Evolutionary conservation across 2,329 filamentous ascomycete species (phyloP), one percentile per base, ranked within the genome.

Genomic region (Talaromyces marneffei): DNA sequence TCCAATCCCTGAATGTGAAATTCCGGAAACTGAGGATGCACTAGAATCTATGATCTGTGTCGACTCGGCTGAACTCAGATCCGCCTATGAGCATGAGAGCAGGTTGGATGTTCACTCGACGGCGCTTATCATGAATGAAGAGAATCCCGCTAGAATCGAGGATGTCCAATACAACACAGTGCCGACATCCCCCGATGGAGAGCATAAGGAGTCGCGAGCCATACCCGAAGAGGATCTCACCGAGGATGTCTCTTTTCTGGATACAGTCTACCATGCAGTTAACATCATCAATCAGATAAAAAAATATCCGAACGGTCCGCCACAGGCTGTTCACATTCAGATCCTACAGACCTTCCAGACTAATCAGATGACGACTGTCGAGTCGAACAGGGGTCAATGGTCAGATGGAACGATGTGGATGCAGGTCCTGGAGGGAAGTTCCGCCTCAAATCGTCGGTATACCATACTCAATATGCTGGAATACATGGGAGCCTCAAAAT

Each of bases 401-500:
- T 66, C 62, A 10, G 62, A 67, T 60, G 57, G 63, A 20, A 63
- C 48, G 20, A 65, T 59, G 40, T 67, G 54, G 62, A 44, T 67
- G n/a, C 20, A 58, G 29, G 42, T 67, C 18, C 62, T 67, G 37
- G 46, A 65, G 20, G 63, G 58, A 16, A 48, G 55, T 35, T 40
- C 59, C 18, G 52, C 48, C n/a, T 10, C 57, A 54, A 60, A 54
- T 48, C 27, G 31, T 29, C 57, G 33, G 55, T 40, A 23, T 3
- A 62, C 59, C 29, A 57, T 65, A 14, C 16, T 63, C n/a, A 66
- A 62, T 44, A 63, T 66, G 40, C 48, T 67, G 20, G 60, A 67
- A 48, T 67, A 65, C 58, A 67, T 67, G 18, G 61, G 60, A 44
- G 60, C 57, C 9, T 66, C 39, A 56, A 40, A 65, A 57, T 67